Evolutionary conservation across 768 basidiomycete genomes (phyloP), one percentile per base, ranked within the genome.

Genomic region (Kwoniella bestiolae): DNA sequence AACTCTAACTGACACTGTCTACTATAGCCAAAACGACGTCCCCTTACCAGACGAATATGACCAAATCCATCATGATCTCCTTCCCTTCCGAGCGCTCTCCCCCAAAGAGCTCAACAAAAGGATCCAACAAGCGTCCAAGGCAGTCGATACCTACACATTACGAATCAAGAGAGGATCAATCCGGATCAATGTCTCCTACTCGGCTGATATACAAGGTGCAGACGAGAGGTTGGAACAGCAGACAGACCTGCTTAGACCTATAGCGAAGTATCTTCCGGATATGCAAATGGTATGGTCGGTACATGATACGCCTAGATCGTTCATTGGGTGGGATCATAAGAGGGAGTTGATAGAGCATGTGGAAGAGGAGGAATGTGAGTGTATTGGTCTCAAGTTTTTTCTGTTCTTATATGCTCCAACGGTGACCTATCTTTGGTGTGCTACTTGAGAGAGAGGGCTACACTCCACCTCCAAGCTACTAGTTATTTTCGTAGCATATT

Each of bases 31-130:
- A 18, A 56, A 73, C 57, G 47, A 70, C 26, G 59, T 73, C 11
- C 65, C 53, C 5, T 60, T 73, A 18, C 68, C 68, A 3, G 71
- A 73, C 61, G 71, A 73, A 57, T 73, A 73, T 51, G 71, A 73
- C 26, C 65, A 69, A 28, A 73, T 73, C 59, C 63, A 67, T 49
- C 26, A 35, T 26, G 68, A 69, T 46, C 47, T 73, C 1, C 53
- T 52, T 8, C 56, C 64, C 25, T 73, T 61, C 52, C 58, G 65
- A 12, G 71, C 68, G 1, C 38, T 73, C 5, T 65, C 65, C 14
- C 66, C 68, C 4, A 32, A 29, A 21, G 68, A 65, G 21, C 52
- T 73, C 0, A 63, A 61, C 34, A 38, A 58, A 7, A 46, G 63
- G 2, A 49, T 73, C 1, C 29, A 65, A 18, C 31, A 41, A 41